Evolutionary conservation across 176 grass and related monocot genomes (phyloP).

Genomic region (Oryza coarctata): DNA sequence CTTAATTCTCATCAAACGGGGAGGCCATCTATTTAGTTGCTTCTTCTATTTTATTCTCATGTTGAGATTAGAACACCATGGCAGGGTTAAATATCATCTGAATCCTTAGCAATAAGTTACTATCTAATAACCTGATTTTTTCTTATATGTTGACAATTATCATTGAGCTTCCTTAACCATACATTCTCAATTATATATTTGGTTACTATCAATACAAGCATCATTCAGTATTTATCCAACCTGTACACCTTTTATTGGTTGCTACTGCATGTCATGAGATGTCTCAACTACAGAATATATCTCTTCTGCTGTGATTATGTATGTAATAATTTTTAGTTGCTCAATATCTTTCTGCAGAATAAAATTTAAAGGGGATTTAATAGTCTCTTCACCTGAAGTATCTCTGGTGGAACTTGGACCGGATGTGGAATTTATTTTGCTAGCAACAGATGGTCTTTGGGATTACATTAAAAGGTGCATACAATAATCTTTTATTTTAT

Average conservation of each 20-base stretch:
- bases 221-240: constrained; percentile 10
- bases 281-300: neutral
- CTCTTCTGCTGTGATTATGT: neutral
- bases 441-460: constrained; percentile 95
- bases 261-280: neutral
- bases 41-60: neutral
- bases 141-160: constrained; percentile 3
- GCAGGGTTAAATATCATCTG: neutral
- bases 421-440: constrained; percentile 79
- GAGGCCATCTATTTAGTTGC: neutral
- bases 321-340: neutral
- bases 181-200: constrained; percentile 7
- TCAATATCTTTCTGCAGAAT: constrained; percentile 54
- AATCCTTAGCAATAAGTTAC: neutral
- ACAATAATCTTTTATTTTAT: neutral
- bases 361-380: constrained; percentile 75
- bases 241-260: neutral
- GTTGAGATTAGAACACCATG: neutral
- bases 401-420: constrained; percentile 74
- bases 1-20: neutral
- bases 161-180: neutral
- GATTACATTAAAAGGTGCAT: constrained; percentile 91
- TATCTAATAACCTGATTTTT: neutral
- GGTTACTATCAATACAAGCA: neutral
- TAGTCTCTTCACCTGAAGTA: constrained; percentile 71